Percentiles rank a stretch among this genome's conserved stretches.
Evolutionary conservation across 2,329 filamentous ascomycete species (phyloP).

Genomic region (Sclerotinia minor): DNA sequence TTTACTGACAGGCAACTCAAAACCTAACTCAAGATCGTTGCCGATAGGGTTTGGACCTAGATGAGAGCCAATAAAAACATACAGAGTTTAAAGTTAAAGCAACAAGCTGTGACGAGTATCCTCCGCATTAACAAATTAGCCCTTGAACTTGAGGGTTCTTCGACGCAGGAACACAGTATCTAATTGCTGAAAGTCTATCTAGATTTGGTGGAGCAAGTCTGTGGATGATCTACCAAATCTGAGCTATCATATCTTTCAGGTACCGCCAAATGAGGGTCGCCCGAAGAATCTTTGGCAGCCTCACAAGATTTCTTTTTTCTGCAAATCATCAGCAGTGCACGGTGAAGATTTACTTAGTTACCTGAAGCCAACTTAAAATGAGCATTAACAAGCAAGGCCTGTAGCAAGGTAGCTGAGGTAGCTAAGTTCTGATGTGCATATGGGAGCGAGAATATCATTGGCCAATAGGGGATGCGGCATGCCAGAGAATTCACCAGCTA

Average conservation of each 20-base stretch:
- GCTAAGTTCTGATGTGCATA: constrained; percentile 23
- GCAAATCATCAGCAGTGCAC: constrained; percentile 23
- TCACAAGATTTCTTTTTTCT: constrained; percentile 19
- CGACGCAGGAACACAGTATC: constrained; percentile 24
- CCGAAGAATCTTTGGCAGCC: constrained; percentile 23
- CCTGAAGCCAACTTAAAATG: constrained; percentile 5
- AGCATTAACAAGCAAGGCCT: neutral
- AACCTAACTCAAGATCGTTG: constrained; percentile 23
- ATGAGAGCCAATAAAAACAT: constrained; percentile 11
- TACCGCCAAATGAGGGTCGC: constrained; percentile 19
- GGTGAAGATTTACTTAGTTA: constrained; percentile 1
- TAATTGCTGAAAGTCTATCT: constrained; percentile 23
- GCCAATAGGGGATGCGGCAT: constrained; percentile 2
- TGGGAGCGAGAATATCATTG: constrained; percentile 16
- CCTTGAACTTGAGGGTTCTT: constrained; percentile 20
- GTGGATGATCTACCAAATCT: constrained; percentile 25
- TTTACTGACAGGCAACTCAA: constrained; percentile 30
- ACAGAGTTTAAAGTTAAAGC: constrained; percentile 19
- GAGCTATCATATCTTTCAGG: constrained; percentile 26
- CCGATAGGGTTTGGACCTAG: neutral
- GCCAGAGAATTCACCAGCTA: constrained; percentile 11
- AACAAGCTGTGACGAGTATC: constrained; percentile 26
- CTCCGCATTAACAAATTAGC: constrained; percentile 23
- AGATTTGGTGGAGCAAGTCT: constrained; percentile 21
- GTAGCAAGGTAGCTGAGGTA: neutral